Conservation (phyloP, 176 grass and related monocot genomes). For the Carex cristatella region DNA sequence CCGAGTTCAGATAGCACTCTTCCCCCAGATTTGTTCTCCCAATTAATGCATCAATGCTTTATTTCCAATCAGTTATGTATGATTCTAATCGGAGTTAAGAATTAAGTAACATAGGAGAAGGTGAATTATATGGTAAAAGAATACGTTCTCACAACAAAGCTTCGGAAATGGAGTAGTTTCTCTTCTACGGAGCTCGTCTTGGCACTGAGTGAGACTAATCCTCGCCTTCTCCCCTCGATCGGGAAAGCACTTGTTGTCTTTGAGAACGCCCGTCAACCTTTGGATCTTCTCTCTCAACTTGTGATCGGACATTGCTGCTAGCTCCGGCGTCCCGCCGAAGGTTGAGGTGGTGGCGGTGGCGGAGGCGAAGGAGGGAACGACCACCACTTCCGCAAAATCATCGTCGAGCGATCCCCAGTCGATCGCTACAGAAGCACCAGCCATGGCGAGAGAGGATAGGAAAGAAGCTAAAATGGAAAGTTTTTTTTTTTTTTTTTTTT, state of each 20-base stretch:
- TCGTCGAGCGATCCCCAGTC: slow-evolving; percentile 11
- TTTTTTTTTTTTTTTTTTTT: no score
- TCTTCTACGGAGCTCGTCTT: slow-evolving; percentile 6
- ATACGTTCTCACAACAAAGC: not conserved
- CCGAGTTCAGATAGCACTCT: no score
- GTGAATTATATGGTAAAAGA: not conserved
- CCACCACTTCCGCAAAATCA: not conserved
- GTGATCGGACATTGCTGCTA: not conserved
- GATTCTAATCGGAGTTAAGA: not conserved
- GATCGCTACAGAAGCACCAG: not conserved
- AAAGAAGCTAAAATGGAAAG: not conserved
- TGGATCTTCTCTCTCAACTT: not conserved
- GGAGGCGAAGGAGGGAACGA: not conserved
- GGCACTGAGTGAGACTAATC: not conserved
- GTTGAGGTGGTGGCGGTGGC: not conserved
- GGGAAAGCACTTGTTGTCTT: not conserved
- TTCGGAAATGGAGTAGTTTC: not conserved
- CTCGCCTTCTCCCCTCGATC: slow-evolving; percentile 7
- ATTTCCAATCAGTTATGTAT: not conserved
- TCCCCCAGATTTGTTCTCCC: no score
- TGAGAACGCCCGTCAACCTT: not conserved
- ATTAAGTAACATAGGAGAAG: not conserved
- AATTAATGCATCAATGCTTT: no score
- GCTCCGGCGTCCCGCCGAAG: not conserved
- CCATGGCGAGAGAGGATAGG: not conserved